Percentiles rank a stretch among this genome's conserved stretches.
Conservation (phyloP, 2,329 filamentous ascomycete genomes). For the Hypomyces perniciosus region DNA sequence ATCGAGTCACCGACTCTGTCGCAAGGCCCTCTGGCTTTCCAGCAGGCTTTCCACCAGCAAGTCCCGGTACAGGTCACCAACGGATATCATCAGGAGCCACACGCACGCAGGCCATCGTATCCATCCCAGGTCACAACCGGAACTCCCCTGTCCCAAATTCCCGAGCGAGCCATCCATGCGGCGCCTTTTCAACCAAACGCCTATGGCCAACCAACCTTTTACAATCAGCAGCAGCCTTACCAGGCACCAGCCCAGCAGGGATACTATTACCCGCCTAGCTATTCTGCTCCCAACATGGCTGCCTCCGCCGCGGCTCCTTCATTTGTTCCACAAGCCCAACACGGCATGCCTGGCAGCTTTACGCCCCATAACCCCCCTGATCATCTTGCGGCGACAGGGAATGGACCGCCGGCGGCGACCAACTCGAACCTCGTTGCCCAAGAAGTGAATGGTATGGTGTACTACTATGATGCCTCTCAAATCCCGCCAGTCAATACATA, state of each 20-base stretch:
- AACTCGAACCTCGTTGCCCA: conserved; percentile 60
- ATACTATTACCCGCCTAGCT: conserved; percentile 63
- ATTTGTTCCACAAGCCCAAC: conserved; percentile 52
- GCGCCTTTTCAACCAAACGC: conserved; percentile 77
- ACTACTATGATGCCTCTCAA: conserved; percentile 82
- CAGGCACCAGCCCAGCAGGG: conserved; percentile 41
- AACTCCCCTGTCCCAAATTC: conserved; percentile 85
- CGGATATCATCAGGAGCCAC: conserved; percentile 49
- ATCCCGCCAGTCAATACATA: conserved; percentile 50
- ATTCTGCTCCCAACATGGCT: conserved; percentile 44
- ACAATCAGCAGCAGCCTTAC: conserved; percentile 43
- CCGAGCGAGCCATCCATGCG: conserved; percentile 85
- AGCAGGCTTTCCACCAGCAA: conserved; percentile 91
- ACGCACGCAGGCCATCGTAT: conserved; percentile 63
- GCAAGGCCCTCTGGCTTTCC: conserved; percentile 65
- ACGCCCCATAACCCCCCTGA: conserved; percentile 36
- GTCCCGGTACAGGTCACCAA: conserved; percentile 69
- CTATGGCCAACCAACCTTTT: conserved; percentile 54
- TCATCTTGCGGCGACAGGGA: conserved; percentile 29
- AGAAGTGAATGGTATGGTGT: conserved; percentile 92
- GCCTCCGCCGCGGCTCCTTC: conserved; percentile 45
- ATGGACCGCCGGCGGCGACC: conserved; percentile 19
- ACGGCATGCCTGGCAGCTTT: conserved; percentile 35
- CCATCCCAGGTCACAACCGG: conserved; percentile 64
- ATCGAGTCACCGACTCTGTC: conserved; percentile 73